These are phyloP conservation scores for Diospyros kaki DNA, from an alignment of 148 eudicot genomes.

Conservation along the genomic window DNA sequence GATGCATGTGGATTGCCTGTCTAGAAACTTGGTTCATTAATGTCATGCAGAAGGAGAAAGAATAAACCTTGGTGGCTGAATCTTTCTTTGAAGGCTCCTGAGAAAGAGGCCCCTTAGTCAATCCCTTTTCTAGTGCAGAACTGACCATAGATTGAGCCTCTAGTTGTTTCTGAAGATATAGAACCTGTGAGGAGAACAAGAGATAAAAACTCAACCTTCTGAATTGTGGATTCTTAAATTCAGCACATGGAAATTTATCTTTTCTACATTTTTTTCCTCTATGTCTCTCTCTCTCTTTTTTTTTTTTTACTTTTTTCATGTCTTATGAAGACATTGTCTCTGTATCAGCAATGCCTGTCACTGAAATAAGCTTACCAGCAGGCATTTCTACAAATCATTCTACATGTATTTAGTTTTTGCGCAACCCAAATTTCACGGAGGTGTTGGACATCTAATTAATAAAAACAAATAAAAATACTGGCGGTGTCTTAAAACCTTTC, in stretches of 20 bases:
- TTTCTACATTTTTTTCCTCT: not conserved
- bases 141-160: slow-evolving; percentile 31
- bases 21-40: not conserved
- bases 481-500: not conserved
- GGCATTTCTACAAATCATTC: not conserved
- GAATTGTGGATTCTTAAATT: not conserved
- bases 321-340: no score
- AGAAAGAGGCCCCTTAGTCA: slow-evolving; percentile 12
- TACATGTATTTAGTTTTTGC: not conserved
- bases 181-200: slow-evolving; percentile 22
- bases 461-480: no score
- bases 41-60: not conserved
- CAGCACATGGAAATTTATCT: not conserved
- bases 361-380: no score
- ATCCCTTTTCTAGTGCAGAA: slow-evolving; percentile 29
- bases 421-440: not conserved
- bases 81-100: slow-evolving; percentile 14
- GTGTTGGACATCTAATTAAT: no score
- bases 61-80: slow-evolving; percentile 20
- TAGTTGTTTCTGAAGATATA: slow-evolving; percentile 45
- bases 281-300: not conserved
- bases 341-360: no score
- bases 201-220: not conserved
- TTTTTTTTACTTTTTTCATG: no score
- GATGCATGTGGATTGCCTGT: no score